A percentile compares a stretch with the other conserved stretches of the same genome.
These are phyloP conservation scores for Rugosomyces carneus DNA, from an alignment of 1,284 basidiomycete species.

Conservation along the genomic window DNA sequence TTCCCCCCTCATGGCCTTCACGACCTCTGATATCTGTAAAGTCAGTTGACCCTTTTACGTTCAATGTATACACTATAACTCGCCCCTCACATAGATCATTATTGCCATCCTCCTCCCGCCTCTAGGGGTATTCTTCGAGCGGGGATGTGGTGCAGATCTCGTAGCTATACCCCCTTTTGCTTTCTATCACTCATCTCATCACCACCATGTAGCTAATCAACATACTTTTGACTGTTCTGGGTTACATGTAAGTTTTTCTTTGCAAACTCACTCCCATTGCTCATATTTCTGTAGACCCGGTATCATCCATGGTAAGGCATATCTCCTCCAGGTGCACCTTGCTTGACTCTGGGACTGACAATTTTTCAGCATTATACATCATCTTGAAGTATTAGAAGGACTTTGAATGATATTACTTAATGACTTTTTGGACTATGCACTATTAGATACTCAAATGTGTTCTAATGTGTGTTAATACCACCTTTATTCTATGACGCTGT, in stretches of 20 bases:
- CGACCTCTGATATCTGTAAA: constrained; percentile 70
- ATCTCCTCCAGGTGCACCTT: neutral
- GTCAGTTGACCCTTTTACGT: constrained; percentile 27
- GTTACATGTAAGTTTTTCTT: constrained; percentile 50
- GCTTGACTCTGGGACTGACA: neutral
- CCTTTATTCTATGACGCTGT: constrained; percentile 13
- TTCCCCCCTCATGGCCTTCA: constrained; percentile 54
- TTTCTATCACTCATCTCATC: constrained; percentile 1
- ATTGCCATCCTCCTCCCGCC: constrained; percentile 72
- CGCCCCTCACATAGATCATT: constrained; percentile 33
- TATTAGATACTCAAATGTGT: constrained; percentile 12
- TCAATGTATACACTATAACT: neutral
- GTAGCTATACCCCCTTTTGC: constrained; percentile 29
- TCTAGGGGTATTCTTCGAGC: constrained; percentile 74
- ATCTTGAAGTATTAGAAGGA: constrained; percentile 47
- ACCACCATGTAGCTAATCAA: constrained; percentile 51
- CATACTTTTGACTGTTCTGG: constrained; percentile 62
- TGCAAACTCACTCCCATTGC: constrained; percentile 5
- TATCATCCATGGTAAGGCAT: constrained; percentile 56
- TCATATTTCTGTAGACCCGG: constrained; percentile 46
- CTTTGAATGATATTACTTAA: neutral
- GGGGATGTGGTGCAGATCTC: constrained; percentile 67
- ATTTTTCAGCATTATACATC: constrained; percentile 58
- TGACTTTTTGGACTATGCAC: neutral
- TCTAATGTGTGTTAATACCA: neutral